phyloP scores from a whole-genome alignment of 352 stramenopile species.

The Phytophthora constricta region DNA sequence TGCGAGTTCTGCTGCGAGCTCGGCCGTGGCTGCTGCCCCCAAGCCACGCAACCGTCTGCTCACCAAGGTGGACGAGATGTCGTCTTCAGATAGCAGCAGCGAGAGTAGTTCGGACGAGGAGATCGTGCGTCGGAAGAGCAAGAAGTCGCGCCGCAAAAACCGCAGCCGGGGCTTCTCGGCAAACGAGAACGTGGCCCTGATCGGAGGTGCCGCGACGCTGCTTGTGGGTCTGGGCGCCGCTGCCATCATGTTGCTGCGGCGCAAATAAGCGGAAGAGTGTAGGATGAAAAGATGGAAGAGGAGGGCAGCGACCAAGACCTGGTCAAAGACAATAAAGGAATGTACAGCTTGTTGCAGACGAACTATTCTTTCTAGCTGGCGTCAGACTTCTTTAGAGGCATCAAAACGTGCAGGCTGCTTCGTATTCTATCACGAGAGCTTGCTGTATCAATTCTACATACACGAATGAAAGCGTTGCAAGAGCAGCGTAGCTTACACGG shows the following conservation, averaged over 20 bases:
- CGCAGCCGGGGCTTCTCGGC: conserved; percentile 34
- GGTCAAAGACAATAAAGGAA: conserved; percentile 35
- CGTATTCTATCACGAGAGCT: conserved; percentile 12
- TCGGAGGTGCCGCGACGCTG: conserved; percentile 46
- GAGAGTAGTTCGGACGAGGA: conserved; percentile 56
- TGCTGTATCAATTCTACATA: conserved; percentile 21
- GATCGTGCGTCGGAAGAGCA: conserved; percentile 51
- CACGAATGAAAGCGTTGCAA: background rate
- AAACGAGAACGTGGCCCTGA: conserved; percentile 30
- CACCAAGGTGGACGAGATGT: conserved; percentile 85
- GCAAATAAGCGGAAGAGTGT: conserved; percentile 52
- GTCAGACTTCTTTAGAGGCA: conserved; percentile 1
- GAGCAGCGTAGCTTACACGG: conserved; percentile 14
- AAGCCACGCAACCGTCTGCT: conserved; percentile 61
- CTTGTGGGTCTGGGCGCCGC: conserved; percentile 57
- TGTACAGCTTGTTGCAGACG: conserved; percentile 16
- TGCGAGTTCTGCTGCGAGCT: conserved; percentile 37
- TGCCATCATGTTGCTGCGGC: conserved; percentile 64
- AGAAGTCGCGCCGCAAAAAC: conserved; percentile 49
- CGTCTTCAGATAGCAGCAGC: conserved; percentile 49
- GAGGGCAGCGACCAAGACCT: background rate
- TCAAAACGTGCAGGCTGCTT: conserved; percentile 9
- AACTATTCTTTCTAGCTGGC: background rate
- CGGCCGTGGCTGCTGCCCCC: conserved; percentile 22
- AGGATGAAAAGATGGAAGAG: conserved; percentile 17